phyloP scores from a whole-genome alignment of 2,329 filamentous ascomycete species.

The Parastagonospora avenae region DNA sequence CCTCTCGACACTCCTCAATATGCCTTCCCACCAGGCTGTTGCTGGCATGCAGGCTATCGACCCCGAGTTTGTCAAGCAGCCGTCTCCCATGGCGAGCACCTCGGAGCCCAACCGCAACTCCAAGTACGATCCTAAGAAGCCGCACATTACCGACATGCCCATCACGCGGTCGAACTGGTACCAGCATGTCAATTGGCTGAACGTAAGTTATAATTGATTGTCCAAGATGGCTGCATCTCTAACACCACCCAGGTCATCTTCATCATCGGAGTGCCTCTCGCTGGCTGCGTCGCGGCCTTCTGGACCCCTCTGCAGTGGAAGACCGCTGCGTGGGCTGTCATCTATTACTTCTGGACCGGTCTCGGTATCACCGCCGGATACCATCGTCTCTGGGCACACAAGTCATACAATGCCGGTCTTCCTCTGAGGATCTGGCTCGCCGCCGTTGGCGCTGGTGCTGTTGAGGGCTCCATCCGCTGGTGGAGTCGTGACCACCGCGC shows the following conservation, averaged over 20 bases:
- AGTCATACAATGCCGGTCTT: slow-evolving; percentile 52
- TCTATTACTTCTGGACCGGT: slow-evolving; percentile 85
- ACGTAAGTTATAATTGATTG: slow-evolving; percentile 57
- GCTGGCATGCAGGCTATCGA: slow-evolving; percentile 56
- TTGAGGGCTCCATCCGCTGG: slow-evolving; percentile 58
- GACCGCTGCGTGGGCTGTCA: slow-evolving; percentile 74
- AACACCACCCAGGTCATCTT: slow-evolving; percentile 70
- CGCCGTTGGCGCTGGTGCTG: slow-evolving; percentile 54
- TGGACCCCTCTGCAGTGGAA: slow-evolving; percentile 78
- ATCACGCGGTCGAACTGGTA: slow-evolving; percentile 86
- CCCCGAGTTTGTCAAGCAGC: slow-evolving; percentile 54
- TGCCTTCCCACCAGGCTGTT: slow-evolving; percentile 59
- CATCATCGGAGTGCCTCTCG: slow-evolving; percentile 77
- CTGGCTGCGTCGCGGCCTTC: slow-evolving; percentile 75
- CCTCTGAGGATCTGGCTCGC: slow-evolving; percentile 57
- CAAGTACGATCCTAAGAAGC: slow-evolving; percentile 69
- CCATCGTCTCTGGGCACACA: slow-evolving; percentile 75
- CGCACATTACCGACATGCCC: slow-evolving; percentile 82
- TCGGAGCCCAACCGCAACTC: slow-evolving; percentile 58
- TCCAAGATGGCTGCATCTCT: slow-evolving; percentile 4
- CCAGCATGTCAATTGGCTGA: slow-evolving; percentile 94
- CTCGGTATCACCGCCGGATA: slow-evolving; percentile 66
- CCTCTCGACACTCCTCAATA: slow-evolving; percentile 29
- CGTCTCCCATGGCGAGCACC: slow-evolving; percentile 54
- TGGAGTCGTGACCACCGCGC: slow-evolving; percentile 58